A percentile compares a stretch with the other conserved stretches of the same genome.
phyloP scores from a whole-genome alignment of 2,329 filamentous ascomycete genomes.

The Fusarium foetens region DNA sequence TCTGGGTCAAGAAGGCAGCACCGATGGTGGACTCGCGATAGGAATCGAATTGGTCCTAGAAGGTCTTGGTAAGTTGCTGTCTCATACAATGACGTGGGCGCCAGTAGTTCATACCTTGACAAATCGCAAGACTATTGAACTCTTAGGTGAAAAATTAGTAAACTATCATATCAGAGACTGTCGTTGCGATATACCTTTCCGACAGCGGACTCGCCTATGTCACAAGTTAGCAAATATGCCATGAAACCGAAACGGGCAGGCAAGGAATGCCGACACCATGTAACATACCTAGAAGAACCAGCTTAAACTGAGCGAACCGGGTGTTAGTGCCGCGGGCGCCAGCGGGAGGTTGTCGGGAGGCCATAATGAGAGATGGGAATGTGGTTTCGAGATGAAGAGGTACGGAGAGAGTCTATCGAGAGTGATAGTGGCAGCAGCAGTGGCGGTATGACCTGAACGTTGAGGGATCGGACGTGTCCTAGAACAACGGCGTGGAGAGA shows the following conservation, averaged over 20 bases:
- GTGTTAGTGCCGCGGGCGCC: constrained; percentile 74
- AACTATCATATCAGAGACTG: constrained; percentile 2
- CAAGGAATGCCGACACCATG: constrained; percentile 16
- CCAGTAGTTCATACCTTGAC: constrained; percentile 77
- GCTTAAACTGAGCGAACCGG: constrained; percentile 98
- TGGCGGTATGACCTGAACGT: constrained; percentile 42
- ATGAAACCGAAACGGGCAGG: constrained; percentile 12
- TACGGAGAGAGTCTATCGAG: constrained; percentile 22
- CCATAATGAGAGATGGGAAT: constrained; percentile 69
- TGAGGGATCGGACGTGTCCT: constrained; percentile 44
- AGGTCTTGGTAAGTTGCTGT: constrained; percentile 25
- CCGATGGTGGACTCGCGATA: constrained; percentile 98
- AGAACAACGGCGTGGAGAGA: constrained; percentile 38
- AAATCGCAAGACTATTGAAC: constrained; percentile 96
- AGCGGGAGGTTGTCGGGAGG: constrained; percentile 77
- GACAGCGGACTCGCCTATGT: constrained; percentile 92
- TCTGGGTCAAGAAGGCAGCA: constrained; percentile 98
- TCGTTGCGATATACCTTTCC: constrained; percentile 78
- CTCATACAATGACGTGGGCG: not conserved
- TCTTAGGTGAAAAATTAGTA: constrained; percentile 63
- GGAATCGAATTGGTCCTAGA: constrained; percentile 95
- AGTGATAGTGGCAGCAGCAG: constrained; percentile 23
- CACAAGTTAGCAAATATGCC: constrained; percentile 51
- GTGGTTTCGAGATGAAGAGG: constrained; percentile 39
- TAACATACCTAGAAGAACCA: constrained; percentile 88